phyloP scores from a whole-genome alignment of 768 basidiomycete genomes.

The Phylloporus sp. region DNA sequence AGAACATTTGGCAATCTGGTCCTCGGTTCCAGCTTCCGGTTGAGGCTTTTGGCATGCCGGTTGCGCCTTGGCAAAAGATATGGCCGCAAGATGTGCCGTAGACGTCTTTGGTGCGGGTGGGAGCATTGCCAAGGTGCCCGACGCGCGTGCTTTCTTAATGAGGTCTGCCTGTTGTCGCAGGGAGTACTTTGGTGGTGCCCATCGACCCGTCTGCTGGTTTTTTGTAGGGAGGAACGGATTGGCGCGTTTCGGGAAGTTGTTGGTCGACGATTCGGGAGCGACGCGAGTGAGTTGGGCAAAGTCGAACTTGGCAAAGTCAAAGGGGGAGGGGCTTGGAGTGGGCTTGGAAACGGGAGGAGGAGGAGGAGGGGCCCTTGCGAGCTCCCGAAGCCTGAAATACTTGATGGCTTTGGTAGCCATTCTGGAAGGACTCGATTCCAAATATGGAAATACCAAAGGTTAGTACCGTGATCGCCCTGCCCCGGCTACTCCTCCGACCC shows the following conservation, averaged over 20 bases:
- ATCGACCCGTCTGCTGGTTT: slow-evolving; percentile 56
- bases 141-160: slow-evolving; percentile 61
- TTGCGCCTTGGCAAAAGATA: slow-evolving; percentile 16
- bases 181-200: slow-evolving; percentile 68
- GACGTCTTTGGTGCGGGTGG: slow-evolving; percentile 63
- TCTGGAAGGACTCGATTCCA: too few relatives aligned
- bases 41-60: slow-evolving; percentile 6
- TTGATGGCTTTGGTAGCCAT: slow-evolving; percentile 25
- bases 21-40: background rate
- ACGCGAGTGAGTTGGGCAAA: slow-evolving; percentile 11
- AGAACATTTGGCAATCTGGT: background rate
- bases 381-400: slow-evolving; percentile 24
- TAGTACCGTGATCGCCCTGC: too few relatives aligned
- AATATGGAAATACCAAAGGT: too few relatives aligned
- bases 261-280: slow-evolving; percentile 3
- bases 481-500: too few relatives aligned
- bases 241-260: slow-evolving; percentile 19
- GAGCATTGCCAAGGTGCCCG: slow-evolving; percentile 51
- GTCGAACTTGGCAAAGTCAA: slow-evolving; percentile 20
- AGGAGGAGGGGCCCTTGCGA: slow-evolving; percentile 14
- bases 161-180: slow-evolving; percentile 74
- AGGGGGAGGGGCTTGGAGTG: background rate
- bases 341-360: slow-evolving; percentile 26
- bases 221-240: slow-evolving; percentile 71
- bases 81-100: slow-evolving; percentile 20